Evolutionary conservation across 2,329 filamentous ascomycete genomes (phyloP).

Genomic region (Colletotrichum orchidophilum): DNA sequence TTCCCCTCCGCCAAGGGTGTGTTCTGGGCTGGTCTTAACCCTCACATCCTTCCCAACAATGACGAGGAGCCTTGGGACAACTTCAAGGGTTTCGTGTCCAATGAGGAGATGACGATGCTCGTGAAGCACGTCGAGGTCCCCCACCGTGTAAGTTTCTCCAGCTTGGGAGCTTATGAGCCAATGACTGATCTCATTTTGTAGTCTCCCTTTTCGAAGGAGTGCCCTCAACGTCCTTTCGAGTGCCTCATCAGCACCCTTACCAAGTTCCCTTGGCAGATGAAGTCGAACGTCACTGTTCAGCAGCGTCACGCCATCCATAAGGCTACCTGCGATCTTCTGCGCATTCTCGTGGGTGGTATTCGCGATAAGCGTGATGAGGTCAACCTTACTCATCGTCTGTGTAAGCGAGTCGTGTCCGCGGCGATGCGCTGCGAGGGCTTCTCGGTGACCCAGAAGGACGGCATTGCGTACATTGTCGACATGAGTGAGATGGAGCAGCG

Average conservation of each 20-base stretch:
- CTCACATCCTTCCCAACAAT: constrained; percentile 48
- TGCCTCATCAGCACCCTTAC: constrained; percentile 70
- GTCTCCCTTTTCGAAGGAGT: constrained; percentile 68
- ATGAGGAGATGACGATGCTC: constrained; percentile 72
- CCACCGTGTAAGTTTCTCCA: constrained; percentile 61
- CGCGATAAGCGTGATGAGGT: constrained; percentile 48
- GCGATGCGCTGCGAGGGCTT: constrained; percentile 69
- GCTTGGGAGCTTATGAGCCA: neutral
- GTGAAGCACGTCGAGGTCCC: constrained; percentile 71
- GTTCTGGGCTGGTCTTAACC: constrained; percentile 60
- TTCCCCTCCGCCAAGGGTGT: constrained; percentile 68
- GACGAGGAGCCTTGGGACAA: constrained; percentile 55
- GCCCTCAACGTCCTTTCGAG: constrained; percentile 72
- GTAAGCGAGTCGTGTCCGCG: constrained; percentile 60
- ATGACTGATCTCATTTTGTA: constrained; percentile 40
- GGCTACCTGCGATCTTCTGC: constrained; percentile 59
- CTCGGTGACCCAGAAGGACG: constrained; percentile 68
- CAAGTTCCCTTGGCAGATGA: constrained; percentile 71
- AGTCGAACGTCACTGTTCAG: constrained; percentile 64
- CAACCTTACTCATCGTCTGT: constrained; percentile 62
- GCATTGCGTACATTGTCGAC: constrained; percentile 56
- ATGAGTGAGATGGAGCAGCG: constrained; percentile 47
- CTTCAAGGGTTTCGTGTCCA: constrained; percentile 69
- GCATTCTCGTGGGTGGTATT: constrained; percentile 11
- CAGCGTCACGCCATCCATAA: constrained; percentile 65